These are phyloP conservation scores for Gossypium trilobum DNA, from an alignment of 441 rosid genomes.

Conservation along the genomic window DNA sequence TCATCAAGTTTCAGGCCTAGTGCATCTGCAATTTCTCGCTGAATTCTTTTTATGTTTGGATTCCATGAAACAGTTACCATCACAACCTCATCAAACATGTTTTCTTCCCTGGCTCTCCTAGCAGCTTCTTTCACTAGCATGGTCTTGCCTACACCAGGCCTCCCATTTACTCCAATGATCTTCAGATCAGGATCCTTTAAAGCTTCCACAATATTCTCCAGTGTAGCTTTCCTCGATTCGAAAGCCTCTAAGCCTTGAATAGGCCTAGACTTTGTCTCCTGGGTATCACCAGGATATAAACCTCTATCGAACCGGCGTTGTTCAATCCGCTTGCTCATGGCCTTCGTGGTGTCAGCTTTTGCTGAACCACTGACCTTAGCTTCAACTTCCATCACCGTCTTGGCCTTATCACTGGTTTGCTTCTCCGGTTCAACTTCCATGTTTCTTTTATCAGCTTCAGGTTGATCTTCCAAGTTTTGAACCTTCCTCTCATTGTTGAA, in stretches of 20 bases:
- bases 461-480: neutral
- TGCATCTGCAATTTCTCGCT: conserved; percentile 16
- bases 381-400: neutral
- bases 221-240: neutral
- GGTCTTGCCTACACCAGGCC: conserved; percentile 20
- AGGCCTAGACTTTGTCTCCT: neutral
- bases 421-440: neutral
- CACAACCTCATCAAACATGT: conserved; percentile 1
- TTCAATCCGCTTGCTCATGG: neutral
- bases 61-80: conserved; percentile 7
- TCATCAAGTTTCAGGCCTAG: conserved; percentile 9
- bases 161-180: conserved; percentile 13
- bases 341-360: neutral
- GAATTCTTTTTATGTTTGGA: conserved; percentile 13
- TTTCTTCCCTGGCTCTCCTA: neutral
- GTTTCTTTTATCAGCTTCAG: neutral
- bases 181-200: neutral
- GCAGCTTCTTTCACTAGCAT: conserved; percentile 4
- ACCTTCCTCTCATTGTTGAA: neutral
- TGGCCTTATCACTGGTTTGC: neutral
- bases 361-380: neutral
- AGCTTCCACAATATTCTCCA: neutral
- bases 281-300: neutral
- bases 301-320: neutral
- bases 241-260: neutral